Percentiles rank a stretch among this genome's conserved stretches.
These are phyloP conservation scores for Mycena venus DNA, from an alignment of 768 basidiomycete species.

Conservation along the genomic window DNA sequence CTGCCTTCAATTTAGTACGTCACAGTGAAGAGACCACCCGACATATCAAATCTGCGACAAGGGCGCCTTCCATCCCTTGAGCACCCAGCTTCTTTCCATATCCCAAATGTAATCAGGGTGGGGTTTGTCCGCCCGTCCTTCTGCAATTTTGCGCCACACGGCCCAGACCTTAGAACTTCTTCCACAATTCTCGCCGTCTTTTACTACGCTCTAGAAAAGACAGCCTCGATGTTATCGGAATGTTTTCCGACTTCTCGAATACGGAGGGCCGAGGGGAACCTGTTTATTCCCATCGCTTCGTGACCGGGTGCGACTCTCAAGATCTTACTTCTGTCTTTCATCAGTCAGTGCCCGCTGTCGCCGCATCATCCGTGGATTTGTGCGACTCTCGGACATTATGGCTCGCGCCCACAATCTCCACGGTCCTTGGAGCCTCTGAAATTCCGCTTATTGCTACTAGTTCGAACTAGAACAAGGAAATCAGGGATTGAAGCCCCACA, in stretches of 20 bases:
- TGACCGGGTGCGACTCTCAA: not conserved
- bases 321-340: not conserved
- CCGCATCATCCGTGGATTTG: slow-evolving; percentile 1
- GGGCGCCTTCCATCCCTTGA: not conserved
- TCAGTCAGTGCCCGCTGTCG: not conserved
- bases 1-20: not conserved
- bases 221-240: not conserved
- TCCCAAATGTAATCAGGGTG: not conserved
- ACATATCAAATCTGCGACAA: not conserved
- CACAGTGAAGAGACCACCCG: not conserved
- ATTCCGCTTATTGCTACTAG: not conserved
- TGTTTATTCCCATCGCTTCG: not conserved
- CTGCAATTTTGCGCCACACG: not conserved
- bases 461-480: not conserved
- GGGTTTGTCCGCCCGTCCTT: not conserved
- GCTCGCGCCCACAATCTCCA: not conserved
- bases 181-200: not conserved
- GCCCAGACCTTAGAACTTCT: not conserved
- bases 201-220: not conserved
- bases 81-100: not conserved
- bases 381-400: not conserved
- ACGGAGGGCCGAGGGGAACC: not conserved
- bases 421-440: not conserved
- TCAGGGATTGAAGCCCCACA: too few species aligned
- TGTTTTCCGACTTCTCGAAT: not conserved